These are phyloP conservation scores for Diaporthe caulivora DNA, from an alignment of 2,329 filamentous ascomycete species.

Conservation along the genomic window DNA sequence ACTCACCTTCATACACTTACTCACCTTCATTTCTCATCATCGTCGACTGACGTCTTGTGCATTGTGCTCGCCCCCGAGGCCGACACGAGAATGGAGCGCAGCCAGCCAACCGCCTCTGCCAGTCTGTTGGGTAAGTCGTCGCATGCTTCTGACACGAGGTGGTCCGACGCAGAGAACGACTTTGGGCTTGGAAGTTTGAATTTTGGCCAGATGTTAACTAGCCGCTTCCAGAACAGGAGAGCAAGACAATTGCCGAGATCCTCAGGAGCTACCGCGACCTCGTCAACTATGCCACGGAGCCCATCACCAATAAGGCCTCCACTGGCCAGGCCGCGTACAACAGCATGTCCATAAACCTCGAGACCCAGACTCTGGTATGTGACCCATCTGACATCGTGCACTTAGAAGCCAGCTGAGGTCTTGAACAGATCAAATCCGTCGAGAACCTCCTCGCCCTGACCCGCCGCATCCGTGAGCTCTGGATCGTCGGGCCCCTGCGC, in stretches of 20 bases:
- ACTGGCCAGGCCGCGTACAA: slow-evolving; percentile 55
- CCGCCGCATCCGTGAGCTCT: slow-evolving; percentile 62
- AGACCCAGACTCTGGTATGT: slow-evolving; percentile 52
- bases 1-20: too few species aligned
- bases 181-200: not conserved
- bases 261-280: slow-evolving; percentile 59
- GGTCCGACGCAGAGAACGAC: not conserved
- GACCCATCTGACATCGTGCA: not conserved
- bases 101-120: slow-evolving; percentile 37
- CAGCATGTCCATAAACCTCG: slow-evolving; percentile 55
- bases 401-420: not conserved
- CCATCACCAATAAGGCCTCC: slow-evolving; percentile 50
- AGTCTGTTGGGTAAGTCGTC: slow-evolving; percentile 41
- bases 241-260: slow-evolving; percentile 58
- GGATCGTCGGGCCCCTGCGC: slow-evolving; percentile 61
- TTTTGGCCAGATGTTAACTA: slow-evolving; percentile 13
- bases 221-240: slow-evolving; percentile 54
- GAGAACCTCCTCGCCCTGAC: slow-evolving; percentile 61
- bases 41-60: not conserved
- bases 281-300: slow-evolving; percentile 52
- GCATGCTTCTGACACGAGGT: not conserved
- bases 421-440: slow-evolving; percentile 52
- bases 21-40: not conserved
- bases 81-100: slow-evolving; percentile 41
- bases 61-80: not conserved